Base-by-base conservation (phyloP, 805 yeast genomes). In the Metschnikowia bowlesiae region DNA sequence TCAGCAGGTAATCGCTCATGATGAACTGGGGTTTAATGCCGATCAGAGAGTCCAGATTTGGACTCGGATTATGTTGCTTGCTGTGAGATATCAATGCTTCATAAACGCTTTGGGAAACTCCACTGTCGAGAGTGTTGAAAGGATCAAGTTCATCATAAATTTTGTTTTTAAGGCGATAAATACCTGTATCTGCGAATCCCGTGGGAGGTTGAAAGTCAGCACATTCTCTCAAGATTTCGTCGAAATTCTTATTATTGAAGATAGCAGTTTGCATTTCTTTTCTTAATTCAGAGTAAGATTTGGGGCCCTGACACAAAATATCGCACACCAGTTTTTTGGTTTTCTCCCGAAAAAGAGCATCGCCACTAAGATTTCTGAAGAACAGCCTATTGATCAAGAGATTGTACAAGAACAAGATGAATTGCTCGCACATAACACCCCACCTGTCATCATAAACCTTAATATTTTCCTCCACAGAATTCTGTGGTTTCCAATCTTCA, bases 191-290 rank as follows among this genome's bases (percentile, higher is more conserved):
- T 26, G 76, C 65, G 16, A 76, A 56, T 4, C 83, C 80, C 4
- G 76, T 68, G 2, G 95, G 94, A 1, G 85, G 76, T n/a, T 74
- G 74, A 55, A 76, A 82, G 34, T 74, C 80, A 1, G 96, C 83
- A 33, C 83, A 74, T 57, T 87, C 87, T 34, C 73, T 68, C 47
- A 94, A 70, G 47, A 77, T 67, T 3, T 63, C 65, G 54, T 81
- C 86, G 50, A 81, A 75, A 11, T 70, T 65, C 0, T 66, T 58
- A 10, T 70, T 66, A 28, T 69, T 73, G 8, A 46, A 42, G 2
- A 68, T 61, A n/a, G 38, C 34, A 10, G 45, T 29, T 13, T 48
- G 48, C 8, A 73, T 59, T 34, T 61, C 65, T n/a, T 52, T 39
- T 22, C 65, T 66, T 14, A 69, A 48, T 2, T 53, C 53, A 8